Conservation (phyloP, 2,329 filamentous ascomycete species). For the Colletotrichum simmondsii region DNA sequence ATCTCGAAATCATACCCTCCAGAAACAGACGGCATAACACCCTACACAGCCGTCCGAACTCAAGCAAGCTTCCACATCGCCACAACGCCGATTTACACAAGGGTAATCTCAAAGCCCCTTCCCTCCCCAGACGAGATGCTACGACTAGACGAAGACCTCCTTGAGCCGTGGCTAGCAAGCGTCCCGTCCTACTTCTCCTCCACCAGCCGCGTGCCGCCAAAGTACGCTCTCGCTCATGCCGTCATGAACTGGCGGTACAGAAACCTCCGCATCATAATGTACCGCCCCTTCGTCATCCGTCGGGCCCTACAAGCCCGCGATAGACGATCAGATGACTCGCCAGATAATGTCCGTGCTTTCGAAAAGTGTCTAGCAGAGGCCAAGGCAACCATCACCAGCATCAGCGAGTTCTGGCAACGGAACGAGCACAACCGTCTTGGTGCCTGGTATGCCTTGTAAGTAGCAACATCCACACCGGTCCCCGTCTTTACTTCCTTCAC, state of each 20-base stretch:
- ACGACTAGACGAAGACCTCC: slow-evolving; percentile 49
- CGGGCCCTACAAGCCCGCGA: slow-evolving; percentile 39
- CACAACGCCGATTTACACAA: slow-evolving; percentile 56
- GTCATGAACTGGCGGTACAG: slow-evolving; percentile 56
- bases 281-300: slow-evolving; percentile 56
- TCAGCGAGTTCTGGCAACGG: slow-evolving; percentile 49
- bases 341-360: slow-evolving; percentile 35
- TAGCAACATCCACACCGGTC: not conserved
- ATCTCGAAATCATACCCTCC: slow-evolving; percentile 45
- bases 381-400: slow-evolving; percentile 50
- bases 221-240: slow-evolving; percentile 51
- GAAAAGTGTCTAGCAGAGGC: slow-evolving; percentile 52
- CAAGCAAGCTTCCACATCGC: slow-evolving; percentile 57
- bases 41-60: slow-evolving; percentile 54
- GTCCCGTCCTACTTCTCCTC: slow-evolving; percentile 50
- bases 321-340: slow-evolving; percentile 4
- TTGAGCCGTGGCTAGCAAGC: slow-evolving; percentile 49
- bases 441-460: slow-evolving; percentile 54
- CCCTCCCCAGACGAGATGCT: slow-evolving; percentile 54
- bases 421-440: slow-evolving; percentile 50
- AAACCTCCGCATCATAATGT: slow-evolving; percentile 60
- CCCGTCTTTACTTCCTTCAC: rapidly evolving
- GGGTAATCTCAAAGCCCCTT: slow-evolving; percentile 55
- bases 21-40: slow-evolving; percentile 51
- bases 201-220: slow-evolving; percentile 42